Conservation (phyloP, 1,139 yeast species). For the Suhomyces atakaporum region DNA sequence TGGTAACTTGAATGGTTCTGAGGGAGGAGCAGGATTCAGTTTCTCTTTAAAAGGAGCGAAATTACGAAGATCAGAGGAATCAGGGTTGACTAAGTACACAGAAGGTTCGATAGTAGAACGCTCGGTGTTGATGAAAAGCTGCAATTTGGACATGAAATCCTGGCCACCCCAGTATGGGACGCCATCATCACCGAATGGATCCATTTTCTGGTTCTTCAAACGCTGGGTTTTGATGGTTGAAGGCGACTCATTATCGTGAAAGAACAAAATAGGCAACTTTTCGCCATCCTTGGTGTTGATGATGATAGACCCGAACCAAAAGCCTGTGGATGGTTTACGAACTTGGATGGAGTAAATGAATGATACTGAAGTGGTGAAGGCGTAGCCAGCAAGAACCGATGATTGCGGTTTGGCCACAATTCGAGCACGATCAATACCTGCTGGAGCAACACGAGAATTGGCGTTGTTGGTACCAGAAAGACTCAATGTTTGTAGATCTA, state of each 20-base stretch:
- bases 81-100: conserved; percentile 77
- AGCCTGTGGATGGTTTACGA: conserved; percentile 79
- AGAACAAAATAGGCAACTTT: conserved; percentile 77
- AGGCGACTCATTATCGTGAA: conserved; percentile 86
- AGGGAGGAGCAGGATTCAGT: conserved; percentile 11
- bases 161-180: conserved; percentile 89
- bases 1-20: conserved; percentile 32
- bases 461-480: conserved; percentile 15
- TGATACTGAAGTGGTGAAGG: conserved; percentile 62
- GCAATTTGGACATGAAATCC: conserved; percentile 62
- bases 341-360: conserved; percentile 77
- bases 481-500: conserved; percentile 23
- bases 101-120: conserved; percentile 71
- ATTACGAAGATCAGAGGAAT: conserved; percentile 71
- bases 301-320: conserved; percentile 90
- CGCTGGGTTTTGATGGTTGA: conserved; percentile 67
- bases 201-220: conserved; percentile 62
- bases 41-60: conserved; percentile 62
- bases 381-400: conserved; percentile 59
- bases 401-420: conserved; percentile 54
- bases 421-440: conserved; percentile 14
- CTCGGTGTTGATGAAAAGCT: conserved; percentile 59
- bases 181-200: conserved; percentile 68
- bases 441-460: background rate
- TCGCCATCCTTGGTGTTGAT: conserved; percentile 72